Evolutionary conservation across 352 stramenopile species (phyloP), one percentile per base, ranked within the genome.

Genomic region (Pythium guiyangense): DNA sequence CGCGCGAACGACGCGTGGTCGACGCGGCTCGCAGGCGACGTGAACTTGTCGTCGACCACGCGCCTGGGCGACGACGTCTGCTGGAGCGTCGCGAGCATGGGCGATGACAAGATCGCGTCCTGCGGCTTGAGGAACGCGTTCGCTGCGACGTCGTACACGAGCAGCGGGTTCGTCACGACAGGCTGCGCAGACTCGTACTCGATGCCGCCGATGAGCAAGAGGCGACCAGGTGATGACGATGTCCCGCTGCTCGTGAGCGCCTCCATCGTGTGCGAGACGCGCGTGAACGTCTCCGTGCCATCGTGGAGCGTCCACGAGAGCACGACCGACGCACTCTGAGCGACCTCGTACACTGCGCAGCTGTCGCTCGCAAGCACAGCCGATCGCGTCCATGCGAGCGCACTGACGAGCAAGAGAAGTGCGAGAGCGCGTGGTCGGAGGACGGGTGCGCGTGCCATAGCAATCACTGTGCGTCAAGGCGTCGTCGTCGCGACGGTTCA

Each of bases 141-240:
- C 4, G 66, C 56, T 8, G 55, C 37, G 25, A 79, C 57, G 35
- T 73, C 55, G 60, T 74, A 90, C 27, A 88, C 71, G n/a, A 88
- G 61, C 26, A 81, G 70, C 37, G 77, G 73, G 39, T 66, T 79
- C 52, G 64, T 57, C 11, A 88, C 76, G 2, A 83, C 73, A 5
- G 79, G 79, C 62, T 90, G 79, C 25, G 77, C 72, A 0, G 77
- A 88, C 57, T 88, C 79, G 65, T 84, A 88, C 55, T 75, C 77
- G 44, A 88, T 85, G 35, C 77, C 79, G 9, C 79, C 79, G 27
- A 88, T 67, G n/a, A 85, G 65, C 29, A 86, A 44, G 35, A 90
- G 39, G 0, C 73, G 70, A 25, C 63, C 59, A 0, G 69, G 56
- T 3, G 60, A 31, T 2, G 59, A 52, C 12, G 44, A 35, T 22